These are phyloP conservation scores for Coemansia sp. DNA, from an alignment of 192 early-diverging fungal genomes.

Conservation along the genomic window DNA sequence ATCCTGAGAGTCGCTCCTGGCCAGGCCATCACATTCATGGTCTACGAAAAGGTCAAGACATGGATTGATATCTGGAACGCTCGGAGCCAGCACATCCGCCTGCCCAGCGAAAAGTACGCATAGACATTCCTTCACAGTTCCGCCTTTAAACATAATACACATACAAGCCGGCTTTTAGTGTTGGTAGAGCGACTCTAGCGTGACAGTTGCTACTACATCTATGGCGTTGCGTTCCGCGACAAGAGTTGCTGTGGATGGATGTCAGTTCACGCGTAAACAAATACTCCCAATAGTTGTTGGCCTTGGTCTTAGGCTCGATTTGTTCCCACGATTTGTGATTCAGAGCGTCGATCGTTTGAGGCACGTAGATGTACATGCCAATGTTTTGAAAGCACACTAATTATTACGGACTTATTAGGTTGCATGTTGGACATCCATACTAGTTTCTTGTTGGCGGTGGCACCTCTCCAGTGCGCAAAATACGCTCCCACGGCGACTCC, in stretches of 20 bases:
- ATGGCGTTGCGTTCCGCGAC: no score
- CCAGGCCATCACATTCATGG: conserved; percentile 96
- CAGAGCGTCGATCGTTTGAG: not conserved
- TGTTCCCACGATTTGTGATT: not conserved
- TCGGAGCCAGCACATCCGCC: conserved; percentile 11
- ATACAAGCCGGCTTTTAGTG: not conserved
- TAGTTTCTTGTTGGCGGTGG: not conserved
- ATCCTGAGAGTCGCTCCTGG: conserved; percentile 94
- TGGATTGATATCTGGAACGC: conserved; percentile 60
- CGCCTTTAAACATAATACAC: not conserved
- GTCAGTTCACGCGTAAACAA: no score
- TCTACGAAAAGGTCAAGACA: conserved; percentile 83
- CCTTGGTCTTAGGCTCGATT: no score
- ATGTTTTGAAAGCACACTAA: not conserved
- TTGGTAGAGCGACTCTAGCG: no score
- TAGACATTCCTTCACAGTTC: not conserved
- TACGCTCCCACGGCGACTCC: conserved; percentile 33
- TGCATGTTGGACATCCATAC: not conserved
- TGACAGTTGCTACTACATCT: no score
- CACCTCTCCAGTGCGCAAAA: conserved; percentile 38
- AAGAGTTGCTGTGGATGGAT: no score
- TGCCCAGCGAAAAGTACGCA: conserved; percentile 35
- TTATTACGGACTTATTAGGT: not conserved
- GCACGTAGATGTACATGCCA: not conserved
- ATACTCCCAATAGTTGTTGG: no score